These are phyloP conservation scores for Tremella mesenterica DNA, from an alignment of 768 basidiomycete genomes.

Conservation along the genomic window DNA sequence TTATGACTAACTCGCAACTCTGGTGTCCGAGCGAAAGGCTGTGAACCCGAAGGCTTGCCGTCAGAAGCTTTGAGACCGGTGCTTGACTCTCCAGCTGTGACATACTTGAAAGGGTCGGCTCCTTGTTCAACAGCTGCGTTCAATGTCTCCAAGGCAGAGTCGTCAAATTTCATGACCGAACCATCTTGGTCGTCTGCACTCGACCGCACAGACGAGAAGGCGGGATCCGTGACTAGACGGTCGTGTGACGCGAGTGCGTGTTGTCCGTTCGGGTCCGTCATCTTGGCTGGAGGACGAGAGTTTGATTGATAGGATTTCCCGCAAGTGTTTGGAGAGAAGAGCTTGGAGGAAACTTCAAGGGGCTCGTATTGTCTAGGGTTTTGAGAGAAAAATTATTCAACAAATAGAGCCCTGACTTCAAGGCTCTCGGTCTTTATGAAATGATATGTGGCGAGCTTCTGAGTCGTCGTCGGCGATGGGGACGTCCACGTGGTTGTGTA, in stretches of 20 bases:
- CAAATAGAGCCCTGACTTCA: too few species aligned
- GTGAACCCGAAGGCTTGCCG: conserved; percentile 46
- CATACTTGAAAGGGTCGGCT: conserved; percentile 1
- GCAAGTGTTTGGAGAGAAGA: too few species aligned
- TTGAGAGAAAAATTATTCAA: conserved; percentile 9
- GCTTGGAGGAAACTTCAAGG: too few species aligned
- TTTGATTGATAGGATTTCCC: too few species aligned
- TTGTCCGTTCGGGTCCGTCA: background rate
- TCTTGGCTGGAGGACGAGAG: too few species aligned
- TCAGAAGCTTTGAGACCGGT: conserved; percentile 10
- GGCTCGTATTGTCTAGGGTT: too few species aligned
- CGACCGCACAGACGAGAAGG: conserved; percentile 23
- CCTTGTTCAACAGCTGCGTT: background rate
- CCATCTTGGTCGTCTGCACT: conserved; percentile 3
- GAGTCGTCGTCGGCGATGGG: too few species aligned
- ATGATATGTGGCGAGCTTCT: too few species aligned
- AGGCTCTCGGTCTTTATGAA: too few species aligned
- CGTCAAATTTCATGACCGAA: background rate
- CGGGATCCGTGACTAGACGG: conserved; percentile 10
- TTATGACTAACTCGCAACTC: conserved; percentile 94
- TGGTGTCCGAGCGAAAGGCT: conserved; percentile 90
- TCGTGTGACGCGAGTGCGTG: too few species aligned
- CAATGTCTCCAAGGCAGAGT: background rate
- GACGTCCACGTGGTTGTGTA: too few species aligned
- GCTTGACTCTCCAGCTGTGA: background rate